A percentile compares a stretch with the other conserved stretches of the same genome.
These are phyloP conservation scores for Kodamaea ohmeri DNA, from an alignment of 1,139 yeast genomes.

Conservation along the genomic window DNA sequence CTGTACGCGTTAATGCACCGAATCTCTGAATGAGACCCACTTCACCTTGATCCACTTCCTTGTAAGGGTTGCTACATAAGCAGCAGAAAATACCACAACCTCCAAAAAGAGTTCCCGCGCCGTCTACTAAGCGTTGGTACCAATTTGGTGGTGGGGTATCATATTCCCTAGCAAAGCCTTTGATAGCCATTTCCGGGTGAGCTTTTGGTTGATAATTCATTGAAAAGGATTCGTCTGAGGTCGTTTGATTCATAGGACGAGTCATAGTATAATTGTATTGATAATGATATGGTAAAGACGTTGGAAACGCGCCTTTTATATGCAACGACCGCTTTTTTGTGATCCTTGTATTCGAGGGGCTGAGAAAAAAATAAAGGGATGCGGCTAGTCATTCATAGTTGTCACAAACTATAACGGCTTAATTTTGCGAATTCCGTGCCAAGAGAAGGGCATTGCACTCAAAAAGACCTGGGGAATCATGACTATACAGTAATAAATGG, in stretches of 20 bases:
- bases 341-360: background rate
- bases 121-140: constrained; percentile 41
- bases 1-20: constrained; percentile 65
- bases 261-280: too few relatives aligned
- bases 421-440: too few relatives aligned
- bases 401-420: too few relatives aligned
- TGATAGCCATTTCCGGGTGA: constrained; percentile 20
- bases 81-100: constrained; percentile 60
- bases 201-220: constrained; percentile 11
- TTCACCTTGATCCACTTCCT: constrained; percentile 62
- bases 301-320: too few relatives aligned
- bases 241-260: constrained; percentile 1
- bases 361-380: background rate
- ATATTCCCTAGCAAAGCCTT: constrained; percentile 35
- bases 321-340: too few relatives aligned
- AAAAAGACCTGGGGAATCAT: too few relatives aligned
- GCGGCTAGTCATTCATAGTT: background rate
- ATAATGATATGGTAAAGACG: too few relatives aligned
- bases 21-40: constrained; percentile 69
- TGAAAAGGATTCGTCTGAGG: constrained; percentile 5
- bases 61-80: constrained; percentile 60
- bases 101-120: constrained; percentile 51
- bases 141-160: constrained; percentile 35
- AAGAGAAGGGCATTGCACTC: background rate
- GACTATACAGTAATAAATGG: too few relatives aligned